Evolutionary conservation across 768 basidiomycete genomes (phyloP), one percentile per base, ranked within the genome.

Genomic region (Tylopilus vinaceipallidus): DNA sequence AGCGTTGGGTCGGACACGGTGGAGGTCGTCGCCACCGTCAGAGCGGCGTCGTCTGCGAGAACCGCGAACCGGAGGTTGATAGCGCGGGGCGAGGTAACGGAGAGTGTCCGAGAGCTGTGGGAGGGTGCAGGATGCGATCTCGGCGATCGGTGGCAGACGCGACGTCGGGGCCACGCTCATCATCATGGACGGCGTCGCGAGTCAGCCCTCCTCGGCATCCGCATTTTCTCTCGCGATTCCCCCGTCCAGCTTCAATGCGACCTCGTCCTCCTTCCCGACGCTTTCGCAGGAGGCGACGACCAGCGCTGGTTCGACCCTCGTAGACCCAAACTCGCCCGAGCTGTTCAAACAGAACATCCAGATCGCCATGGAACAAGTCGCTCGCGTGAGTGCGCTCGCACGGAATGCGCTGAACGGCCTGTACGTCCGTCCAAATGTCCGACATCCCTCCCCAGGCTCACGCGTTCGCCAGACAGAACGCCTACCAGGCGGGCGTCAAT

Each of bases 41-140:
- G 14, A 35, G n/a, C 27, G 12, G 16, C 44, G 53, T 48, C 70
- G 71, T 19, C 80, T 73, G 17, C 76, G 75, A 19, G 79, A 80
- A 9, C 83, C 84, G 34, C 82, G 77, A 2, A 89, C 79, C 32
- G 74, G 74, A 2, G 88, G 86, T 42, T 69, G 78, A 66, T 83
- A 89, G 12, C 88, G 64, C 8, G 55, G 50, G 3, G 73, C 73
- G 11, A 90, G 72, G 52, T 81, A 83, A 20, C 59, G 53, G 12
- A 88, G 55, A 5, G 74, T 70, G 12, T 73, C 66, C n/a, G 60
- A 54, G 16, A 88, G 70, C 17, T 69, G 67, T 36, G 67, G 49
- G 14, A 62, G n/a, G 4, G 74, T 55, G 22, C 62, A 59, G 1
- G 68, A 59, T 10, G 68, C 53, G 35, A 84, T 73, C 36, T 58